Base-by-base conservation (phyloP, 108 stramenopile species). In the Discostella pseudostelligera region DNA sequence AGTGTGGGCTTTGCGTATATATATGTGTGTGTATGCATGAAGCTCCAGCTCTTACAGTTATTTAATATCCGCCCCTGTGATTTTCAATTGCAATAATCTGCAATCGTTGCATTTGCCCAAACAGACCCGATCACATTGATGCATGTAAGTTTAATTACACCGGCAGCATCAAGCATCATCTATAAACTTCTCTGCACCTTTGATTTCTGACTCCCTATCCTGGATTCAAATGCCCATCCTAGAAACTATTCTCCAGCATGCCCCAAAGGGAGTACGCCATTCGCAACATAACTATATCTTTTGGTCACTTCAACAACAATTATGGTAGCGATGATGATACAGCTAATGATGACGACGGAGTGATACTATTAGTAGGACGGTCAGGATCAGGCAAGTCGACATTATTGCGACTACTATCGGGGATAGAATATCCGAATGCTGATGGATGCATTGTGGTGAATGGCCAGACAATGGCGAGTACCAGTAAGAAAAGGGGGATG, bases 251-350 rank as follows among this genome's bases (percentile, higher is more conserved):
- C 47, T 78, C 77, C 25, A 73, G 72, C 32, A 72, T 78, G 2
- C 77, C 77, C 26, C 68, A 74, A 50, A 66, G 77, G 39, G 67
- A 78, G 61, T 78, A 74, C 69, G 77, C 77, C 29, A 20, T 78
- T 11, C 47, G 62, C 46, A 39, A 78, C 39, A 32, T 74, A 16
- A 62, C 59, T 19, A 22, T 69, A 40, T 39, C 66, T 9, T 63
- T 78, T 63, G 77, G 77, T 55, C 61, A 78, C 46, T 2, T 46
- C 25, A 47, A 55, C 3, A 3, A n/a, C 16, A n/a, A 11, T 39
- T 26, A 35, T 35, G 13, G 53, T n/a, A 11, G 7, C 3, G 26
- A 26, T 7, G 35, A 60, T 32, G 36, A 19, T 32, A 5, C 5
- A 3, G 32, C 3, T 5, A 42, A 24, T 11, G 25, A 78, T 16